Conservation (phyloP, 768 basidiomycete species). For the Auriscalpium orientale region DNA sequence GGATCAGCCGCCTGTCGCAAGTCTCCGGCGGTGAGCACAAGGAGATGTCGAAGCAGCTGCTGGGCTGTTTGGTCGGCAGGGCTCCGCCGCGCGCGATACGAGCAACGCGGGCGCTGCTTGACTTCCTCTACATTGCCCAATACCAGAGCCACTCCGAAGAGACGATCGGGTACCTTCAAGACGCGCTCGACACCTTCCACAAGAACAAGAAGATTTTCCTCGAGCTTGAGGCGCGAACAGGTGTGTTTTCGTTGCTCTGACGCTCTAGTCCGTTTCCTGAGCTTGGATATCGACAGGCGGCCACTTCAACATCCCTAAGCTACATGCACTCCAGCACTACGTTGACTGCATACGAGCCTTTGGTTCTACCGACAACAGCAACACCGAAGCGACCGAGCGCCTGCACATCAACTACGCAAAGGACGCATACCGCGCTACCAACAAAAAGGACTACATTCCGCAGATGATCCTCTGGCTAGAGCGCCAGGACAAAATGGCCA, state of each 20-base stretch:
- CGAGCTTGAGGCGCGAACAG: slow-evolving; percentile 21
- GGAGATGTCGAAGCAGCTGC: not conserved
- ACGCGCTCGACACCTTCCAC: slow-evolving; percentile 28
- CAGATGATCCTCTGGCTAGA: slow-evolving; percentile 27
- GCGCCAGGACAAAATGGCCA: not conserved
- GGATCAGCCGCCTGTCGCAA: not conserved
- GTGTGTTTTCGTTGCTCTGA: slow-evolving; percentile 15
- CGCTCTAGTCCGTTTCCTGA: not conserved
- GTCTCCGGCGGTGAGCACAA: not conserved
- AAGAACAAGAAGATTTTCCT: slow-evolving; percentile 29
- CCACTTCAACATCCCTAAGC: slow-evolving; percentile 11
- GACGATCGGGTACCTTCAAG: slow-evolving; percentile 22
- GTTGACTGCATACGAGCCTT: not conserved
- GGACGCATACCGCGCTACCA: slow-evolving; percentile 22
- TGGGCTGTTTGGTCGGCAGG: not conserved
- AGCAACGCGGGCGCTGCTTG: slow-evolving; percentile 10
- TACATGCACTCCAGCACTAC: slow-evolving; percentile 13
- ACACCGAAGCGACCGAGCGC: slow-evolving; percentile 24
- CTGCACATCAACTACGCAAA: slow-evolving; percentile 28
- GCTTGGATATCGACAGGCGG: not conserved
- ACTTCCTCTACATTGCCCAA: slow-evolving; percentile 33
- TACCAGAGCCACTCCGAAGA: slow-evolving; percentile 25
- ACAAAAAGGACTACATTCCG: slow-evolving; percentile 19
- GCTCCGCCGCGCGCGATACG: not conserved
- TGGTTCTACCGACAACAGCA: slow-evolving; percentile 19